phyloP scores from a whole-genome alignment of 2,329 filamentous ascomycete genomes.

The Plenodomus tracheiphilus region DNA sequence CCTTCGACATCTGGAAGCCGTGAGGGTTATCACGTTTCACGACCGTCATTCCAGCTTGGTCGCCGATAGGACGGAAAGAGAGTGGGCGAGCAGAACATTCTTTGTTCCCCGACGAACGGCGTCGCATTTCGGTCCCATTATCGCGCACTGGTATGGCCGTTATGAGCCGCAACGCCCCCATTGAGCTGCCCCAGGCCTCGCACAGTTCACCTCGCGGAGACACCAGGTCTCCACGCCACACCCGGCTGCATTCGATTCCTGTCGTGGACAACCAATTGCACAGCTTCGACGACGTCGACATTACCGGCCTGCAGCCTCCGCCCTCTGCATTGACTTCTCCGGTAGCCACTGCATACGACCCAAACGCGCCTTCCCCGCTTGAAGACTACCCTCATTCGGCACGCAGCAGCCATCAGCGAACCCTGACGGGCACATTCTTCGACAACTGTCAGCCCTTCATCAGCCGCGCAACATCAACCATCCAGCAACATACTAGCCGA shows the following conservation, averaged over 20 bases:
- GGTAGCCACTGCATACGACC: constrained; percentile 38
- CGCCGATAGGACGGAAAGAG: constrained; percentile 14
- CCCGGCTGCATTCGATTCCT: constrained; percentile 29
- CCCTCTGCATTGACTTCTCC: constrained; percentile 39
- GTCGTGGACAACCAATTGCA: constrained; percentile 19
- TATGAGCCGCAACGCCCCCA: constrained; percentile 26
- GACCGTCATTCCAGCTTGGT: constrained; percentile 22
- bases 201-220: constrained; percentile 33
- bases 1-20: constrained; percentile 7
- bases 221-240: constrained; percentile 18
- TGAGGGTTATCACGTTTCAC: constrained; percentile 32
- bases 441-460: constrained; percentile 43
- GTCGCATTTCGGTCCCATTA: constrained; percentile 5
- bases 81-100: constrained; percentile 24
- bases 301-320: constrained; percentile 33
- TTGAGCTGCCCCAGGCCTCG: constrained; percentile 28
- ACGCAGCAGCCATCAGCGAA: constrained; percentile 35
- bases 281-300: constrained; percentile 41
- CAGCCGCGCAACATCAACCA: constrained; percentile 39
- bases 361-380: constrained; percentile 34
- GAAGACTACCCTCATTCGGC: constrained; percentile 27
- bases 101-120: constrained; percentile 20
- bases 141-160: constrained; percentile 16
- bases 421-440: constrained; percentile 42
- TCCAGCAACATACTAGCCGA: constrained; percentile 45